Percentiles rank a stretch among this genome's conserved stretches.
Evolutionary conservation across 768 basidiomycete genomes (phyloP).

Genomic region (Pulveroboletus sp.): DNA sequence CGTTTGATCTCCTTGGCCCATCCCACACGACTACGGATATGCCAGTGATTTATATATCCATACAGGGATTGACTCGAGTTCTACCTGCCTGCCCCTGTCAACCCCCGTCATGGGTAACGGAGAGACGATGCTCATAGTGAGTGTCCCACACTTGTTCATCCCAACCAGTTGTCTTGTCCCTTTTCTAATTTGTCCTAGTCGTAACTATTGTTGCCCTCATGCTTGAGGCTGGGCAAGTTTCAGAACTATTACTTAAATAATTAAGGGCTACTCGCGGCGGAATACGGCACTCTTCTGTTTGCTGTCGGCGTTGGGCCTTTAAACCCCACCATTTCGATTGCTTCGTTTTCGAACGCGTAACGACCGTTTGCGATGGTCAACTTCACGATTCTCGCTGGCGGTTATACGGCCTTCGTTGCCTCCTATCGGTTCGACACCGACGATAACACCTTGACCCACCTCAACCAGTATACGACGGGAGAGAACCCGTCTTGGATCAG

Average conservation of each 20-base stretch:
- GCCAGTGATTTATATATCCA: not conserved
- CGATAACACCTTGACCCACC: constrained; percentile 41
- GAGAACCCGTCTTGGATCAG: constrained; percentile 58
- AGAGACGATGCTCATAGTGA: too few species aligned
- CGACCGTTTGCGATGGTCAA: constrained; percentile 46
- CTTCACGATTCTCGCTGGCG: constrained; percentile 65
- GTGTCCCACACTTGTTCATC: too few species aligned
- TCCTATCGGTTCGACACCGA: constrained; percentile 59
- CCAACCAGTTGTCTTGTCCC: too few species aligned
- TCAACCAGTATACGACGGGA: constrained; percentile 40
- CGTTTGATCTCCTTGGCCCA: not conserved
- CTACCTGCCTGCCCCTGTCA: constrained; percentile 45
- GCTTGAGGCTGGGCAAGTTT: not conserved
- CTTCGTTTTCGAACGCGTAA: not conserved
- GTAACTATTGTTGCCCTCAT: not conserved
- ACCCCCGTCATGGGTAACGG: too few species aligned
- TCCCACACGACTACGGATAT: not conserved
- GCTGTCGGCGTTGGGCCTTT: not conserved
- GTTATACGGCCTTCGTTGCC: constrained; percentile 55
- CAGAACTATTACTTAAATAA: not conserved
- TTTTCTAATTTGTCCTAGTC: too few species aligned
- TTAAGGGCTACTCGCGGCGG: not conserved
- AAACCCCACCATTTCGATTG: not conserved
- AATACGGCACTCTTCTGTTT: not conserved
- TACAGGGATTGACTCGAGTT: constrained; percentile 18